Evolutionary conservation across 2,329 filamentous ascomycete species (phyloP), one percentile per base, ranked within the genome.

Genomic region (Fusarium odoratissimum): DNA sequence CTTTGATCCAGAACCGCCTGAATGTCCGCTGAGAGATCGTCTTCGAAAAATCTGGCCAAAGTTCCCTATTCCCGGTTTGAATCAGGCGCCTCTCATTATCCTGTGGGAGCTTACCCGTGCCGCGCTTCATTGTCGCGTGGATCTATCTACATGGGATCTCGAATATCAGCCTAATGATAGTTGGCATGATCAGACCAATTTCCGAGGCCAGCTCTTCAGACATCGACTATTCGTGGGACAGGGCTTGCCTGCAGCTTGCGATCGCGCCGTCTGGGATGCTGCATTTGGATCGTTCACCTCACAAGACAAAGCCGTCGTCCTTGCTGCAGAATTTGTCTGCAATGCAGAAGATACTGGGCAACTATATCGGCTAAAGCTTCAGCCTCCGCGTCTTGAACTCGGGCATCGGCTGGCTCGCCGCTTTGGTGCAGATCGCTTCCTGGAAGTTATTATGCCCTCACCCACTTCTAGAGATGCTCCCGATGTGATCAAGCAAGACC

Each of bases 401-500:
- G 81, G 86, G 0, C 84, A 89, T 76, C 86, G 90, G 4, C 77
- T 91, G 1, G 80, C 81, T 25, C 85, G 90, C 17, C 85, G 85
- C 8, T 90, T 90, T 70, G 89, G 90, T 0, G 79, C 85, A 1
- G 89, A 91, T 69, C 84, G 90, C 1, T 91, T 91, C 49, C 67
- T 91, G 3, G 88, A 91, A 59, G 64, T 91, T 1, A 76, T 84
- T 8, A 81, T 91, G 9, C 89, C 89, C 0, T 82, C 83, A 0
- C 81, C 84, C 0, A 79, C 75, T 3, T 65, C 62, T 1, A 79
- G 74, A 5, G 72, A 79, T 4, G 74, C 77, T 0, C 79, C 81
- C 0, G 55, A 68, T 0, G 54, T 79, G 0, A 64, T 83, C 5
- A 80, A 78, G 21, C 74, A 83, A 3, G 75, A 82, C 6, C 78